phyloP scores from a whole-genome alignment of 2,329 filamentous ascomycete species.

The Diaporthe vexans region DNA sequence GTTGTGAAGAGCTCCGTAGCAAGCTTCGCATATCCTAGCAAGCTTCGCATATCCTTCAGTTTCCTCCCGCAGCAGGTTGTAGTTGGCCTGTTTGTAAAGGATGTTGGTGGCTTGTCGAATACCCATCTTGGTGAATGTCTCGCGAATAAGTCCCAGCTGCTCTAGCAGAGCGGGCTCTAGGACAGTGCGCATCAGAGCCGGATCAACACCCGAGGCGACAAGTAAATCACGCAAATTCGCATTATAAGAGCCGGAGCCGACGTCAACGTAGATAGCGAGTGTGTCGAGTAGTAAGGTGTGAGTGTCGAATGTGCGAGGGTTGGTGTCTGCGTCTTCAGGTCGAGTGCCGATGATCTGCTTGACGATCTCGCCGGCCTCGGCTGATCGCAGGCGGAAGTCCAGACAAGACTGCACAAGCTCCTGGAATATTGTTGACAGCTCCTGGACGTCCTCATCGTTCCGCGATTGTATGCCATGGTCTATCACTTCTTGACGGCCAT shows the following conservation, averaged over 20 bases:
- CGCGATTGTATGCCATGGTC: slow-evolving; percentile 75
- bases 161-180: slow-evolving; percentile 85
- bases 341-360: slow-evolving; percentile 79
- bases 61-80: slow-evolving; percentile 95
- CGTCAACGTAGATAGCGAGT: slow-evolving; percentile 82
- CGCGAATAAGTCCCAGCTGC: slow-evolving; percentile 83
- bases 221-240: slow-evolving; percentile 76
- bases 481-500: slow-evolving; percentile 77
- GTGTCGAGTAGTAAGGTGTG: slow-evolving; percentile 85
- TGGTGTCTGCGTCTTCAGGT: slow-evolving; percentile 63
- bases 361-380: slow-evolving; percentile 79
- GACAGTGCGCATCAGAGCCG: slow-evolving; percentile 80
- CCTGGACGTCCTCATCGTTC: slow-evolving; percentile 75
- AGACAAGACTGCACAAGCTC: slow-evolving; percentile 85
- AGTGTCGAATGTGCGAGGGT: slow-evolving; percentile 69
- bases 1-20: slow-evolving; percentile 96
- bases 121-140: slow-evolving; percentile 86
- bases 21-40: slow-evolving; percentile 92
- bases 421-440: slow-evolving; percentile 82
- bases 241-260: slow-evolving; percentile 67
- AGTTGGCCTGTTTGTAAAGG: slow-evolving; percentile 95
- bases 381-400: slow-evolving; percentile 75
- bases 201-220: slow-evolving; percentile 78
- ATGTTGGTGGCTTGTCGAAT: slow-evolving; percentile 94
- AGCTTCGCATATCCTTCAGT: slow-evolving; percentile 97